These are phyloP conservation scores for Neurospora crassa DNA, from an alignment of 2,329 filamentous ascomycete genomes.

Conservation along the genomic window DNA sequence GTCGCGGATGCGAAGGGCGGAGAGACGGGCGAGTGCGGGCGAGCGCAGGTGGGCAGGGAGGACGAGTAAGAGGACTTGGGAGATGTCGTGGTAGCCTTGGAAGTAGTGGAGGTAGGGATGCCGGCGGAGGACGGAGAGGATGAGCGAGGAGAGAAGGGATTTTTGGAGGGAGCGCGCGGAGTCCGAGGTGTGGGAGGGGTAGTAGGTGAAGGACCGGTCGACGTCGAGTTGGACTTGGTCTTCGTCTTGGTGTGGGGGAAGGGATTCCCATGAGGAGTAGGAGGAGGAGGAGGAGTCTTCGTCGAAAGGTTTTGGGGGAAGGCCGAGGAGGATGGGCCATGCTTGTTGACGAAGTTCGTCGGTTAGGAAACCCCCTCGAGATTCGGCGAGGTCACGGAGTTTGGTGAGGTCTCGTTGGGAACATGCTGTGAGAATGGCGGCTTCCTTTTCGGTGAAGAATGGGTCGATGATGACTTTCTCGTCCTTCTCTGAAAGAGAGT, in stretches of 20 bases:
- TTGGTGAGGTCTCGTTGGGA: slow-evolving; percentile 42
- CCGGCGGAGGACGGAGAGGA: slow-evolving; percentile 68
- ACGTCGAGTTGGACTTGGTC: slow-evolving; percentile 89
- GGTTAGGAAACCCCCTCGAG: slow-evolving; percentile 55
- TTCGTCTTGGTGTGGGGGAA: slow-evolving; percentile 76
- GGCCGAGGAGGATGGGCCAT: slow-evolving; percentile 57
- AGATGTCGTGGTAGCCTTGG: slow-evolving; percentile 97
- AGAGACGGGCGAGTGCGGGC: slow-evolving; percentile 66
- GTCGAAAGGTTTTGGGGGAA: slow-evolving; percentile 18
- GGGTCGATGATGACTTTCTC: slow-evolving; percentile 10
- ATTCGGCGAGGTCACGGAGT: slow-evolving; percentile 50
- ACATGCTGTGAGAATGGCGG: slow-evolving; percentile 51
- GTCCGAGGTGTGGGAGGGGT: slow-evolving; percentile 65
- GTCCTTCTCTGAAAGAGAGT: slow-evolving; percentile 8
- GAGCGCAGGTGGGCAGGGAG: slow-evolving; percentile 54
- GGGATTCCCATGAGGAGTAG: slow-evolving; percentile 39
- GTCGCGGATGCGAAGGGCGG: slow-evolving; percentile 82
- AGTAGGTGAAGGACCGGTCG: slow-evolving; percentile 93
- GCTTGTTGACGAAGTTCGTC: slow-evolving; percentile 62
- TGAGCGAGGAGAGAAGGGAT: slow-evolving; percentile 67
- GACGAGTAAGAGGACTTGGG: slow-evolving; percentile 86
- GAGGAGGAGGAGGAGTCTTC: slow-evolving; percentile 15
- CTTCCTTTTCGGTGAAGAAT: slow-evolving; percentile 25
- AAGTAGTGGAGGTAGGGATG: slow-evolving; percentile 89
- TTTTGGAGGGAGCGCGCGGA: slow-evolving; percentile 63